Percentiles rank a stretch among this genome's conserved stretches.
These are phyloP conservation scores for Phytophthora pini DNA, from an alignment of 352 stramenopile genomes.

Conservation along the genomic window DNA sequence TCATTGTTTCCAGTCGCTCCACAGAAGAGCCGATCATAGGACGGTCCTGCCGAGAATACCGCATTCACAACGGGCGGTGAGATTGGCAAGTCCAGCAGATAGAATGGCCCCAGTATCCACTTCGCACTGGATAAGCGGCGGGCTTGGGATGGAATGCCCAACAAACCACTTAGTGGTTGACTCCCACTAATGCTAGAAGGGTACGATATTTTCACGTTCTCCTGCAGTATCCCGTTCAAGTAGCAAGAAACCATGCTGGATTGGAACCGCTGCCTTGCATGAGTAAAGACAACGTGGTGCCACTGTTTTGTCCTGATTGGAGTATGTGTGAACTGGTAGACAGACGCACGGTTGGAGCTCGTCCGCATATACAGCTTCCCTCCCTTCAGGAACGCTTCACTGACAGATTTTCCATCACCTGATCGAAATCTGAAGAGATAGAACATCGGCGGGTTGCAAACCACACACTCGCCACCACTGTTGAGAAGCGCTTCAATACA, in stretches of 20 bases:
- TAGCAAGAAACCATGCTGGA: conserved; percentile 69
- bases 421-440: conserved; percentile 79
- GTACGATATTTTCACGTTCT: conserved; percentile 76
- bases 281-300: conserved; percentile 65
- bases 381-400: conserved; percentile 71
- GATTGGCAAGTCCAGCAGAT: conserved; percentile 67
- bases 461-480: conserved; percentile 65
- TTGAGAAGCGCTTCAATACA: conserved; percentile 65
- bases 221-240: conserved; percentile 67
- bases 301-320: conserved; percentile 48
- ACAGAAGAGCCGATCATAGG: conserved; percentile 65
- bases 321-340: conserved; percentile 65
- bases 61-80: conserved; percentile 57
- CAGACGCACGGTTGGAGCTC: conserved; percentile 44
- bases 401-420: conserved; percentile 70
- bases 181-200: conserved; percentile 56
- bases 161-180: conserved; percentile 64
- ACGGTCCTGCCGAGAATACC: conserved; percentile 59
- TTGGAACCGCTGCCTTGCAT: conserved; percentile 75
- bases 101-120: conserved; percentile 71
- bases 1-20: conserved; percentile 59
- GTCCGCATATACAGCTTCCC: conserved; percentile 74
- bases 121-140: conserved; percentile 43
- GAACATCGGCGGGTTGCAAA: conserved; percentile 80
- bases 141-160: conserved; percentile 66